These are phyloP conservation scores for Candida pseudoglaebosa DNA, from an alignment of 805 yeast species.

Conservation along the genomic window DNA sequence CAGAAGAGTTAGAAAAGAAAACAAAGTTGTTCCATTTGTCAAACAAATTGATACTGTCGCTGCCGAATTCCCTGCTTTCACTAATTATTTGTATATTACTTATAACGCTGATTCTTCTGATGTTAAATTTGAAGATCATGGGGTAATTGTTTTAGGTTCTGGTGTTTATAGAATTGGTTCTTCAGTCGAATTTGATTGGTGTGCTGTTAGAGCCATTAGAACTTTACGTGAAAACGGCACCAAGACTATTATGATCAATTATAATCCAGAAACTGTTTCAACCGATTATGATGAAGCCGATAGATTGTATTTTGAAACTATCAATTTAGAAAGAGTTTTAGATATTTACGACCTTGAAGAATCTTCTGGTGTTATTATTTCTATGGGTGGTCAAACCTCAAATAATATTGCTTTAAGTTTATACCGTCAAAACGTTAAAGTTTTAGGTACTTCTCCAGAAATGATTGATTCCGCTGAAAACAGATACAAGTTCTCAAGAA, in stretches of 20 bases:
- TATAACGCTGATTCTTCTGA: slow-evolving; percentile 90
- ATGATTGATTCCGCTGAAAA: slow-evolving; percentile 98
- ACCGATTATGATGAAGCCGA: slow-evolving; percentile 99
- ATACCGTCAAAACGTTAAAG: slow-evolving; percentile 91
- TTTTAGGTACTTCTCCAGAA: slow-evolving; percentile 95
- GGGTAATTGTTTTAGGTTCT: slow-evolving; percentile 93
- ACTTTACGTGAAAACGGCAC: slow-evolving; percentile 81
- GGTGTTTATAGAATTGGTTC: slow-evolving; percentile 99
- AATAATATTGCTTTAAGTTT: slow-evolving; percentile 92
- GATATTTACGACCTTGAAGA: slow-evolving; percentile 92
- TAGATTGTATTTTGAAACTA: slow-evolving; percentile 91
- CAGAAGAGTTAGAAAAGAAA: slow-evolving; percentile 82
- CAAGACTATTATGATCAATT: slow-evolving; percentile 95
- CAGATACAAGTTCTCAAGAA: slow-evolving; percentile 95
- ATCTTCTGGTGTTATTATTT: slow-evolving; percentile 86
- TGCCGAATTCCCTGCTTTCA: slow-evolving; percentile 96
- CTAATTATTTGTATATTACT: slow-evolving; percentile 92
- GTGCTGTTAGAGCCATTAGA: slow-evolving; percentile 96
- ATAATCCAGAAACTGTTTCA: slow-evolving; percentile 98
- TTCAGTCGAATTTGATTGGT: slow-evolving; percentile 98
- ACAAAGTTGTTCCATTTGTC: slow-evolving; percentile 85
- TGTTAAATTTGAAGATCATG: slow-evolving; percentile 84
- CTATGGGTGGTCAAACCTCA: slow-evolving; percentile 99
- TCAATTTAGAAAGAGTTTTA: slow-evolving; percentile 87
- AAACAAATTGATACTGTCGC: slow-evolving; percentile 98